Evolutionary conservation across 495 filamentous ascomycete genomes (phyloP), one percentile per base, ranked within the genome.

Genomic region (Xylaria castorea): DNA sequence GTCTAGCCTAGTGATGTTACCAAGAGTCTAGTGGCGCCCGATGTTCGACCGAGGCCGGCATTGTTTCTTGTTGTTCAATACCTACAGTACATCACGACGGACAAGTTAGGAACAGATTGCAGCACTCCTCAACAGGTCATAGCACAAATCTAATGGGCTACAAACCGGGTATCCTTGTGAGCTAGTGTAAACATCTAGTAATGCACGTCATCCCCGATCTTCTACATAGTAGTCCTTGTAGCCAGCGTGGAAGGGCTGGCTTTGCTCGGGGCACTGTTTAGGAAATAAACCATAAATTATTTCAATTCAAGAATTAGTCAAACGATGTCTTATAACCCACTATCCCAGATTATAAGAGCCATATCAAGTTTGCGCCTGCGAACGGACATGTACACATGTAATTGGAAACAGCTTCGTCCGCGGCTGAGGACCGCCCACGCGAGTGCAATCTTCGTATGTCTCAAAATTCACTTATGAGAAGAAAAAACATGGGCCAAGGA

Each of bases 171-270:
- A 42, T 6, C 60, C 3, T 25, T 27, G 38, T 42, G 50, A 27
- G 11, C 20, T 48, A 48, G n/a, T n/a, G n/a, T n/a, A n/a, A 65
- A 1, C 9, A 25, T 66, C 27, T 46, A 55, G 48, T 32, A 40
- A 68, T 68, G 66, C 66, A 68, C 66, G 51, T 68, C 50, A 68
- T 68, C 34, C n/a, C 27, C 42, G 34, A 22, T 42, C 8, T 58
- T 32, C 50, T 9, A n/a, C n/a, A n/a, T n/a, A n/a, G n/a, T 42
- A 3, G 32, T 27, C 11, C 48, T 34, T 57, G 30, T n/a, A 20
- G n/a, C 20, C n/a, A 42, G 30, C 32, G 38, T 25, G 27, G 46
- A 42, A 53, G 64, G 42, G 25, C 20, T n/a, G 20, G 20, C 3
- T 53, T 67, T 55, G 12, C 27, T 67, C 48, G 4, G 46, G 9